These are phyloP conservation scores for Moesziomyces sp. DNA, from an alignment of 1,284 basidiomycete species.

Conservation along the genomic window DNA sequence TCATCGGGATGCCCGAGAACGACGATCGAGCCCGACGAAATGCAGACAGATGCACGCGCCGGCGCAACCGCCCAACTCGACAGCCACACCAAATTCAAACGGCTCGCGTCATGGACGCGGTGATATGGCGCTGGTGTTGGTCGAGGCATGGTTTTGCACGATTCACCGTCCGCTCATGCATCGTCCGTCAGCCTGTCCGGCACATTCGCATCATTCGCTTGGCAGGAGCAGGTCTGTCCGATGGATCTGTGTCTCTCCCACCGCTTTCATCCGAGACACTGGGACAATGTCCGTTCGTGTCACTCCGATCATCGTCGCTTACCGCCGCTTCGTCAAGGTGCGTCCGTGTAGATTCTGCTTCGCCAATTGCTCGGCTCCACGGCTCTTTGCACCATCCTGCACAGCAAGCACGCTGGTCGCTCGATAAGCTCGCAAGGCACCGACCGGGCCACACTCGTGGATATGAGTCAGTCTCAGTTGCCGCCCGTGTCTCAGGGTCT, in stretches of 20 bases:
- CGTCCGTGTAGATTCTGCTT: background rate
- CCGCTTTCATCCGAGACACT: background rate
- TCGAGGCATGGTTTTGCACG: background rate
- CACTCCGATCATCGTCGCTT: background rate
- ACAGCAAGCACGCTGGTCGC: too few species aligned
- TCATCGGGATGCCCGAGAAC: background rate
- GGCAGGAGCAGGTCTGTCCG: constrained; percentile 12
- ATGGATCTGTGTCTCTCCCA: constrained; percentile 7
- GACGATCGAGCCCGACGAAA: background rate
- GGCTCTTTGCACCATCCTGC: too few species aligned
- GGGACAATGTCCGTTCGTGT: background rate
- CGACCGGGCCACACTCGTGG: too few species aligned
- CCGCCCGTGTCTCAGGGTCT: too few species aligned
- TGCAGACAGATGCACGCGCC: background rate
- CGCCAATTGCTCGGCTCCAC: background rate
- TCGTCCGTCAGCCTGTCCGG: background rate
- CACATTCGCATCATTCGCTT: constrained; percentile 13
- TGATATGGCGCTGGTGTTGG: constrained; percentile 32
- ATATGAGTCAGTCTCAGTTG: background rate
- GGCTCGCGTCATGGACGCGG: background rate
- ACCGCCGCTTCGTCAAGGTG: background rate
- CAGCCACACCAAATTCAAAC: background rate
- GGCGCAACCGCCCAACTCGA: background rate
- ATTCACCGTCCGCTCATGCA: background rate
- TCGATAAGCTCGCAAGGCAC: background rate